These are phyloP conservation scores for Trichoderma sp. DNA, from an alignment of 2,329 filamentous ascomycete genomes.

Conservation along the genomic window DNA sequence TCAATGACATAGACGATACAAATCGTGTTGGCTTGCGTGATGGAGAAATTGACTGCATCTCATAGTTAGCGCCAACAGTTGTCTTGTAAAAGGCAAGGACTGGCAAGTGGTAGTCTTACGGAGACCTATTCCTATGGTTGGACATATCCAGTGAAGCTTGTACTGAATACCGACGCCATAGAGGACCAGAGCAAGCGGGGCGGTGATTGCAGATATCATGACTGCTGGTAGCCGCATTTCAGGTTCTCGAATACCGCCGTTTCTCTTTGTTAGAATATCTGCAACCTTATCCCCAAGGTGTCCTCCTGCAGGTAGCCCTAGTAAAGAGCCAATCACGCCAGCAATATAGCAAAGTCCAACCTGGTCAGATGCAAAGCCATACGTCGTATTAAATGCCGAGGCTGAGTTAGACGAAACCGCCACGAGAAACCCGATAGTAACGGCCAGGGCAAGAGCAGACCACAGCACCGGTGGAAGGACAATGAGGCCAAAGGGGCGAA, in stretches of 20 bases:
- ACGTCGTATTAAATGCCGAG: slow-evolving; percentile 41
- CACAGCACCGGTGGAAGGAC: slow-evolving; percentile 53
- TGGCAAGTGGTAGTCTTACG: slow-evolving; percentile 34
- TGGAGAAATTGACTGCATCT: slow-evolving; percentile 51
- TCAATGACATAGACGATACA: slow-evolving; percentile 58
- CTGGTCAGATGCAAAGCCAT: slow-evolving; percentile 46
- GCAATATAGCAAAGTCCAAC: slow-evolving; percentile 52
- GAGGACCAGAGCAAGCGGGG: slow-evolving; percentile 45
- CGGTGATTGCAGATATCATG: slow-evolving; percentile 49
- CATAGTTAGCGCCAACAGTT: slow-evolving; percentile 9
- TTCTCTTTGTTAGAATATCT: slow-evolving; percentile 49
- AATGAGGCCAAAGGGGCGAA: slow-evolving; percentile 51
- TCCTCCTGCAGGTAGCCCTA: slow-evolving; percentile 52
- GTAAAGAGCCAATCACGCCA: slow-evolving; percentile 45
- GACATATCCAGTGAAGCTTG: slow-evolving; percentile 53
- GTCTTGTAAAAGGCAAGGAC: neutral
- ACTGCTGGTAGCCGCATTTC: slow-evolving; percentile 60
- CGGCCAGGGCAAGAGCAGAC: slow-evolving; percentile 53
- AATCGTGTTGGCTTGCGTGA: slow-evolving; percentile 55
- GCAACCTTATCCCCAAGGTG: slow-evolving; percentile 47
- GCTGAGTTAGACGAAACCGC: slow-evolving; percentile 55
- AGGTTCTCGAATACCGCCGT: slow-evolving; percentile 56
- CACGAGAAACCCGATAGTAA: slow-evolving; percentile 55
- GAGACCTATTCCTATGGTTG: slow-evolving; percentile 54
- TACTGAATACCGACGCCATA: slow-evolving; percentile 49